These are phyloP conservation scores for Candida succiphila DNA, from an alignment of 805 yeast genomes.

Conservation along the genomic window DNA sequence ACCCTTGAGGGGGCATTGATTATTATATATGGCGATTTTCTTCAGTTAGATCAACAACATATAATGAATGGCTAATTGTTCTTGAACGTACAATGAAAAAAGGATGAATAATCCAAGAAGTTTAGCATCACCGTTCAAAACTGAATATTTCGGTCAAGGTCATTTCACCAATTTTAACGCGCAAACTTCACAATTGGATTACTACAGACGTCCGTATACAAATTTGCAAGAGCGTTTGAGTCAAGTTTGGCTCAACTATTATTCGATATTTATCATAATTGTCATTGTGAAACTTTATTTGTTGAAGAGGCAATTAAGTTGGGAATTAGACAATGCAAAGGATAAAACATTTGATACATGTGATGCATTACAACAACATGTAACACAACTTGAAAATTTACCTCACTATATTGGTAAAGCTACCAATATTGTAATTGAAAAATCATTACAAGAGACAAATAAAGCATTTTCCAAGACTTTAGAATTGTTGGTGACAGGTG, in stretches of 20 bases:
- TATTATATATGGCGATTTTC: no score
- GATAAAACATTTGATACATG: conserved; percentile 34
- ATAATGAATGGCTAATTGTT: no score
- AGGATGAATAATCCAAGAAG: no score
- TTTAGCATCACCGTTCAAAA: no score
- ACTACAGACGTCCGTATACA: conserved; percentile 26
- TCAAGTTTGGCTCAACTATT: conserved; percentile 60
- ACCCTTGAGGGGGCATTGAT: no score
- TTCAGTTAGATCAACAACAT: no score
- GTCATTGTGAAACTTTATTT: conserved; percentile 51
- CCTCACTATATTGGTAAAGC: conserved; percentile 48
- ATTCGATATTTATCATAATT: conserved; percentile 45
- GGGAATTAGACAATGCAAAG: conserved; percentile 31
- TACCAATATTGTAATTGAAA: conserved; percentile 42
- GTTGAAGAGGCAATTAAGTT: conserved; percentile 37
- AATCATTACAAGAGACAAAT: conserved; percentile 37
- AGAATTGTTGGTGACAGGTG: conserved; percentile 38
- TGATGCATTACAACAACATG: conserved; percentile 30
- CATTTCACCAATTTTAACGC: no score
- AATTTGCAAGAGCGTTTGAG: conserved; percentile 43
- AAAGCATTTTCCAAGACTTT: conserved; percentile 34
- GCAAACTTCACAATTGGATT: background rate
- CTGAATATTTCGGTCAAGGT: no score
- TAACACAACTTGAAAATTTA: conserved; percentile 25
- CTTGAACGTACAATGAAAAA: no score